Base-by-base conservation (phyloP, 805 yeast species). In the Hanseniaspora meyeri region DNA sequence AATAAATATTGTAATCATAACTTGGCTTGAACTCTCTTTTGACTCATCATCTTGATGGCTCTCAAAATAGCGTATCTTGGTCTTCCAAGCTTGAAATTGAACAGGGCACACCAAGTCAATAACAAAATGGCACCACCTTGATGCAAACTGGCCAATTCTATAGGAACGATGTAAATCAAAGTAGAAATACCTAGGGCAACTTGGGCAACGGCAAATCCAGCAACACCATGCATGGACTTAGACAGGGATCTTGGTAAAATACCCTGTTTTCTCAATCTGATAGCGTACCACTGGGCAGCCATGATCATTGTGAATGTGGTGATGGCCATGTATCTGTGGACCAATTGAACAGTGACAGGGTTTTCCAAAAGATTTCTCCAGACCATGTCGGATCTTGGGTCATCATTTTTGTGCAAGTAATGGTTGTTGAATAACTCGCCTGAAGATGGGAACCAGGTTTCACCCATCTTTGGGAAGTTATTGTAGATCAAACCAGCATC, bases 401-500 rank as follows among this genome's bases (percentile, higher is more conserved):
- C 51, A 64, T 85, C 91, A 2, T 72, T 75, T 42, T 75, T 74
- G 66, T 93, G 77, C 3, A 95, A 76, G 66, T 74, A 93, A 19
- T 77, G 76, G 4, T 84, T 81, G 49, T 86, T 85, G 75, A 90
- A 79, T 51, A 93, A 73, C 68, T 93, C 99, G 60, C 77, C 72
- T n/a, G 66, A 69, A 17, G 85, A 77, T 10, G 99, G 98, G 40
- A 85, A 61, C 72, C 78, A 77, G 43, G 78, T 79, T 51, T 87
- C 87, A 43, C 97, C 97, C 98, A 93, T 93, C 64, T 83, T 86
- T 36, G 99, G 98, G 78, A 89, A 93, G 4, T 95, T 84, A 70
- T 93, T 93, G 71, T 93, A 93, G 62, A 93, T 89, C 70, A 90
- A 74, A 51, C 98, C 98, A 2, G 99, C 98, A 70, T 93, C 98